phyloP scores from a whole-genome alignment of 768 basidiomycete genomes.

The Tulasnella sp. region DNA sequence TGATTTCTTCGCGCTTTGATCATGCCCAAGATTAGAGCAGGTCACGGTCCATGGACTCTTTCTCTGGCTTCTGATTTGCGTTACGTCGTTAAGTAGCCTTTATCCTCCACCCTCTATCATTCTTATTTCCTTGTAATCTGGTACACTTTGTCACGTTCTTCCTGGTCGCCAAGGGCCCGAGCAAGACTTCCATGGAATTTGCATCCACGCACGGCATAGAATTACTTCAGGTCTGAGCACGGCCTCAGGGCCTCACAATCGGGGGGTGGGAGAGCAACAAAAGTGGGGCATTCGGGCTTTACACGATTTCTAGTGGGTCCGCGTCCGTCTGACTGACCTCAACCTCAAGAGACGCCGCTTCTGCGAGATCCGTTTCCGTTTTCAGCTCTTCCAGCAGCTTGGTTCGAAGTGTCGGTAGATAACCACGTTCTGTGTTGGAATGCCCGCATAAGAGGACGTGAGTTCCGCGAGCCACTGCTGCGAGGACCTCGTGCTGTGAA shows the following conservation, averaged over 20 bases:
- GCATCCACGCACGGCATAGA: neutral
- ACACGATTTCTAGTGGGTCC: constrained; percentile 72
- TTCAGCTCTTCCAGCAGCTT: constrained; percentile 62
- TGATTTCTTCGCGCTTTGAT: neutral
- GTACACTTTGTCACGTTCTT: neutral
- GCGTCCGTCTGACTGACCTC: constrained; percentile 70
- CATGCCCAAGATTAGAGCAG: neutral
- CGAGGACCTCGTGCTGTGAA: constrained; percentile 81
- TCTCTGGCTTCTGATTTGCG: neutral
- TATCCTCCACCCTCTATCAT: neutral
- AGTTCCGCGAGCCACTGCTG: constrained; percentile 71
- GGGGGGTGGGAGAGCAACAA: neutral
- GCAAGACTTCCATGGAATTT: neutral
- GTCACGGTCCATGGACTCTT: neutral
- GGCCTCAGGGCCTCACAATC: no score
- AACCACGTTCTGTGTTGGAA: constrained; percentile 94
- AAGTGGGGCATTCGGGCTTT: neutral
- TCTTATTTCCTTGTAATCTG: constrained; percentile 20
- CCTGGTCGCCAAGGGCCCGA: neutral
- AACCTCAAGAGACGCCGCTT: constrained; percentile 51
- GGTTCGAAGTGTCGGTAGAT: constrained; percentile 72
- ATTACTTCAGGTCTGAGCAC: neutral
- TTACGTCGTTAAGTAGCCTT: constrained; percentile 9
- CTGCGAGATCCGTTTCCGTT: constrained; percentile 45
- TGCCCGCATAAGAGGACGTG: constrained; percentile 92